Evolutionary conservation across 1,284 basidiomycete genomes (phyloP).

Genomic region (Trichosporon sp.): DNA sequence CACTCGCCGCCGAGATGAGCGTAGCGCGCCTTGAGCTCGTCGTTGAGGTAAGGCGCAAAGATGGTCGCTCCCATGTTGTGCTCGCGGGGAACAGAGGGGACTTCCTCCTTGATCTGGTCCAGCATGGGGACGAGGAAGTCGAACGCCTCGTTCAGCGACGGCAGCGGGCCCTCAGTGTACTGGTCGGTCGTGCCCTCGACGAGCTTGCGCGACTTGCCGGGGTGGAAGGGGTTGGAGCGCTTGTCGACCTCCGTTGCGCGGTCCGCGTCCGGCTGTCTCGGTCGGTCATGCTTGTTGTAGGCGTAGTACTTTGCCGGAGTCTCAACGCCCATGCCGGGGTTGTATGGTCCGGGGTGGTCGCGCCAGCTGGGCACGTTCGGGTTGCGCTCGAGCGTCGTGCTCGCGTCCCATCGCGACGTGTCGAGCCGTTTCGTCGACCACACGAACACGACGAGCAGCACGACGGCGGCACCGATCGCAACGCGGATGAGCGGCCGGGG

Average conservation of each 20-base stretch:
- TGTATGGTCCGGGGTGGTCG: constrained; percentile 15
- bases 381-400: constrained; percentile 1
- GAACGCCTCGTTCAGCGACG: constrained; percentile 47
- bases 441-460: constrained; percentile 16
- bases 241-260: constrained; percentile 13
- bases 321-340: background rate
- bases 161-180: constrained; percentile 38
- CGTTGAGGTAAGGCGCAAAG: constrained; percentile 47
- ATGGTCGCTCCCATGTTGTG: constrained; percentile 46
- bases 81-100: constrained; percentile 42
- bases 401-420: constrained; percentile 10
- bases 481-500: constrained; percentile 16
- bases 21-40: constrained; percentile 43
- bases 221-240: constrained; percentile 27
- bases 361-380: constrained; percentile 1
- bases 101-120: constrained; percentile 40
- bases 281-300: constrained; percentile 18
- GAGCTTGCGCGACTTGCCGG: constrained; percentile 34
- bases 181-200: constrained; percentile 34
- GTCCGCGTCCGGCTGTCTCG: background rate
- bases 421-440: constrained; percentile 15
- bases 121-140: constrained; percentile 42
- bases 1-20: constrained; percentile 44
- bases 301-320: constrained; percentile 4
- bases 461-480: background rate